Conservation (phyloP, 371 early-diverging fungal species). For the Mucor velutinosus region DNA sequence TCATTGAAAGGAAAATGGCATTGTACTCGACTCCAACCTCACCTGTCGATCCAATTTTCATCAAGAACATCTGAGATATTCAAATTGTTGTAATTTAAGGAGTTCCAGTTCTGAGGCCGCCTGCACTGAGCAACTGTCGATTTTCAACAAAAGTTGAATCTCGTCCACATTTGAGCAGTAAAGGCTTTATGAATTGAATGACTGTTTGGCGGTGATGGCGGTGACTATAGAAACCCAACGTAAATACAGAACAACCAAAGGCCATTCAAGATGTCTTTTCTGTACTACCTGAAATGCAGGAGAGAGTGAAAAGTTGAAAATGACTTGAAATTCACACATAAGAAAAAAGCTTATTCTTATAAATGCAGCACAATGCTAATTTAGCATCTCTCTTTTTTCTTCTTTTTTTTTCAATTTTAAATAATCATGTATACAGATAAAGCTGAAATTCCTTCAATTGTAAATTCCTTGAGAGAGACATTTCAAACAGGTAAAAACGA, state of each 20-base stretch:
- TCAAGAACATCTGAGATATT: too few relatives aligned
- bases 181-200: too few relatives aligned
- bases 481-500: slow-evolving; percentile 42
- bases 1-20: background rate
- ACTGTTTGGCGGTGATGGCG: background rate
- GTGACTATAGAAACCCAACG: background rate
- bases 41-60: background rate
- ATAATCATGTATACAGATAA: slow-evolving; percentile 21
- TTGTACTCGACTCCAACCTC: background rate
- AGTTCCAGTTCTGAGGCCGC: too few relatives aligned
- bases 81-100: too few relatives aligned
- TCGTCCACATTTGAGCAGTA: background rate
- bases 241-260: background rate
- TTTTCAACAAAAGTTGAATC: too few relatives aligned
- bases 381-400: background rate
- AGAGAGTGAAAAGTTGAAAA: background rate
- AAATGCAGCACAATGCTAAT: background rate
- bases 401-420: background rate
- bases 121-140: too few relatives aligned
- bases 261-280: background rate
- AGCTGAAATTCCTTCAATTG: slow-evolving; percentile 37
- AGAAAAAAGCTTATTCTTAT: background rate
- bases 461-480: slow-evolving; percentile 46
- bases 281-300: background rate
- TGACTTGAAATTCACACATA: background rate